Conservation (phyloP, 345 rosid species). For the Sonneratia caseolaris region DNA sequence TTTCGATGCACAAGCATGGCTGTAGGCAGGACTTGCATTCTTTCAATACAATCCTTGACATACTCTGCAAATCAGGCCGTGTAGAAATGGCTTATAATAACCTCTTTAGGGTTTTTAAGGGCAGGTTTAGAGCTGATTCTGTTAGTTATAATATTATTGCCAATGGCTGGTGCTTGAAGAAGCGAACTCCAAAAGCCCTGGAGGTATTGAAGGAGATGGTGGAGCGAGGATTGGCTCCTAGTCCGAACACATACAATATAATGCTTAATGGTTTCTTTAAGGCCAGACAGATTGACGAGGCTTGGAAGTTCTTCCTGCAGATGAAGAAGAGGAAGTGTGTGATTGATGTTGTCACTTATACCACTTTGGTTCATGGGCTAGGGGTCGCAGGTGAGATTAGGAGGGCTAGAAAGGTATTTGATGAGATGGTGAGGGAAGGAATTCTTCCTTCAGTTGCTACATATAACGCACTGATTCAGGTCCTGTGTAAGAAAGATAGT, state of each 20-base stretch:
- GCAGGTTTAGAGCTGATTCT: constrained; percentile 60
- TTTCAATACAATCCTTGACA: constrained; percentile 77
- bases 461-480: constrained; percentile 81
- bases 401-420: constrained; percentile 50
- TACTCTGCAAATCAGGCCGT: constrained; percentile 55
- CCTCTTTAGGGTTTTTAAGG: constrained; percentile 49
- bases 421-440: constrained; percentile 58
- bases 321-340: constrained; percentile 77
- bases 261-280: constrained; percentile 74
- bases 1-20: constrained; percentile 78
- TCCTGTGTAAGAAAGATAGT: constrained; percentile 75
- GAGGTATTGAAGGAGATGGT: constrained; percentile 84
- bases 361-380: constrained; percentile 71
- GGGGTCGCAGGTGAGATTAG: constrained; percentile 66
- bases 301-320: constrained; percentile 73
- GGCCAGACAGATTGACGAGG: constrained; percentile 70
- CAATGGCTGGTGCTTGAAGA: constrained; percentile 88
- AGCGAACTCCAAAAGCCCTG: constrained; percentile 62
- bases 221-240: constrained; percentile 55
- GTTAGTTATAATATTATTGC: constrained; percentile 71
- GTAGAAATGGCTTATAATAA: constrained; percentile 64
- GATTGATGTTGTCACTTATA: constrained; percentile 69
- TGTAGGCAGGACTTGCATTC: constrained; percentile 61
- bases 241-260: constrained; percentile 54
- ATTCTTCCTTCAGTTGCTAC: constrained; percentile 86